Conservation (phyloP, 129 eudicot genomes). For the Chrysanthemum makinoi region DNA sequence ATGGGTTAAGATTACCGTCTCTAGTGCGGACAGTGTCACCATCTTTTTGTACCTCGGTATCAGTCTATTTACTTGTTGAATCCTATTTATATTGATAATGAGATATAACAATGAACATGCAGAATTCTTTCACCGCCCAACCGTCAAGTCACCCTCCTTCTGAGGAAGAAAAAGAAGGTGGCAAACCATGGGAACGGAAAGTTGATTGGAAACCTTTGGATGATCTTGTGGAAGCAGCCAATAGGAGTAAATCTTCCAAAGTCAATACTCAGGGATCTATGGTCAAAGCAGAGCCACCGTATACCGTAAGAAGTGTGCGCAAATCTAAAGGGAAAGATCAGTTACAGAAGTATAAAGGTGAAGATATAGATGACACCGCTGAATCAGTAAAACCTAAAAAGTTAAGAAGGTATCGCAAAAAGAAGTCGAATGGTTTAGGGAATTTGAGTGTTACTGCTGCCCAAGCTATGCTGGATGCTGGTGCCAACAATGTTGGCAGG, state of each 20-base stretch:
- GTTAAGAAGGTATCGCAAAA: conserved; percentile 49
- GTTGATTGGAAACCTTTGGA: conserved; percentile 83
- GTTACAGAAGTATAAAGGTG: conserved; percentile 35
- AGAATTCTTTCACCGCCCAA: conserved; percentile 50
- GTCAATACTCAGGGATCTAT: conserved; percentile 42
- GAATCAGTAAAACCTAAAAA: conserved; percentile 59
- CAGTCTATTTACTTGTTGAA: not conserved
- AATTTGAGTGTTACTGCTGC: conserved; percentile 40
- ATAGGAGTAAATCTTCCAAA: conserved; percentile 66
- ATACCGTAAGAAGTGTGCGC: conserved; percentile 24
- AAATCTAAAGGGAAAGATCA: conserved; percentile 50
- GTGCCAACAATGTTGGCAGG: conserved; percentile 26
- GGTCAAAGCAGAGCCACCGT: conserved; percentile 47
- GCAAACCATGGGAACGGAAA: conserved; percentile 51
- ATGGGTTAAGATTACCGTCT: not conserved
- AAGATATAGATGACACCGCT: conserved; percentile 35
- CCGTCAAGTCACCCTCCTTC: conserved; percentile 41
- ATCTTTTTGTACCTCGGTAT: conserved; percentile 5
- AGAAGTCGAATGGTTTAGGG: conserved; percentile 43
- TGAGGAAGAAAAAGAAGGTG: conserved; percentile 45
- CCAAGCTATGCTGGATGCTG: conserved; percentile 47
- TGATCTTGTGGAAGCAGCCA: conserved; percentile 85
- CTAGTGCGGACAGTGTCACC: not conserved
- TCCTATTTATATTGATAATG: conserved; percentile 5
- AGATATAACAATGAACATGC: conserved; percentile 24